Base-by-base conservation (phyloP, 1,139 yeast species). In the Taphrina deformans region DNA sequence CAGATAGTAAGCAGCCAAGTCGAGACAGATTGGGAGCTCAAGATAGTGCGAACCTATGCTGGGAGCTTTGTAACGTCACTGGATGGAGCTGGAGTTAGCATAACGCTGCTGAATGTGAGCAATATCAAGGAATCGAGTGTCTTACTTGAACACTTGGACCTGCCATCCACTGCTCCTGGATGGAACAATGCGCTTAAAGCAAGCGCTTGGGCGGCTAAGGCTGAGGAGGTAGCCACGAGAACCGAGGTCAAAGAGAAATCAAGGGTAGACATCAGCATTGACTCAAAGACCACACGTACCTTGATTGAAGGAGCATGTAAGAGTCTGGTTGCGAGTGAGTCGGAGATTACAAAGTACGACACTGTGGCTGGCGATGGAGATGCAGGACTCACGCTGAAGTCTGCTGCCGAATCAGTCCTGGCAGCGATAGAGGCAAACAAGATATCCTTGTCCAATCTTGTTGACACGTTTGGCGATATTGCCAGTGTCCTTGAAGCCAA, bases 311-410 rank as follows among this genome's bases (percentile, higher is more conserved):
- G 53, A 26, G 58, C 63, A 1, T 59, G 63, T 31, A 44, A 41
- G 35, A 55, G 59, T 24, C 46, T 61, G 24, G 71, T 80, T 74
- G 72, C 80, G 75, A 78, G 79, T 18, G 97, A 91, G 74, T 95
- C 96, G 3, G 82, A 84, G 70, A 87, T 92, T 72, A 92, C 97
- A 0, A 82, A 84, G 68, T 86, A 88, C 71, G 98, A 92, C 72
- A 88, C 96, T 1, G 80, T 86, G 70, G 97, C 93, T 1, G 98
- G 98, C 68, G 98, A 92, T 75, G 98, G 98, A 71, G 98, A 92
- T 74, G 91, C 97, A 77, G 98, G 98, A 55, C 95, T 89, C 72
- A 92, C 97, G 0, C 56, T 52, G 18, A 53, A 40, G 18, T 41
- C 65, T 14, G 97, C 97, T 53, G 96, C 92, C 26, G 81, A 85